Evolutionary conservation across 2,329 filamentous ascomycete genomes (phyloP), one percentile per base, ranked within the genome.

Genomic region (Knoxdaviesia proteae): DNA sequence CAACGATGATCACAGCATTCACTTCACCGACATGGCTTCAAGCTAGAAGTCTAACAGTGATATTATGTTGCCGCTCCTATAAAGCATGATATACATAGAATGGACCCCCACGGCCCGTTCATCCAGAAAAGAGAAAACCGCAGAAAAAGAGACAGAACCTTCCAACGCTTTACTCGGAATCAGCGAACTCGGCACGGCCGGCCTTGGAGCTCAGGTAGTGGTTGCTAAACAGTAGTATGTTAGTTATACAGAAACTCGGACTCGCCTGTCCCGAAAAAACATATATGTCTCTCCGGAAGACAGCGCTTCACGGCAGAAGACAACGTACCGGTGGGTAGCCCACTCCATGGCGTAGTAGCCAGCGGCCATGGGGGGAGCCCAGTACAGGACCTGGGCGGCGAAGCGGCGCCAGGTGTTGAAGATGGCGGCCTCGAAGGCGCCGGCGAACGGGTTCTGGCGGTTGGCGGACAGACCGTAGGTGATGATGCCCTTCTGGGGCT

Each of bases 341-440:
- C 90, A 98, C 58, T 81, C 65, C 79, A 96, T 82, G 51, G 75
- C 58, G 58, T 77, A 75, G 68, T 96, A 98, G 51, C 73, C 86
- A 51, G 69, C 61, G 49, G 90, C 54, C 52, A 94, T 65, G 36
- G 87, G 80, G 46, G 90, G 82, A 31, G 78, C 71, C 62, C 87
- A 77, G 73, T 87, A 98, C 53, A 96, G 76, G 52, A 93, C 76
- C 70, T 96, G 90, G 53, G 71, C 62, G 60, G 77, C 78, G 64
- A 80, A 82, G 56, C 90, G 77, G 62, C 90, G 79, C 73, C 81
- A 92, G 54, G 76, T 79, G 74, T 98, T 98, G 79, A 96, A 96
- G 68, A 96, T 65, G 56, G 87, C 88, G 51, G 79, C 81, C 61
- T 88, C 66, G 50, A 71, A 62, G 47, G 79, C 68, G 54, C 83